phyloP scores from a whole-genome alignment of 208 protist species.

The Crithidia mellificae region DNA sequence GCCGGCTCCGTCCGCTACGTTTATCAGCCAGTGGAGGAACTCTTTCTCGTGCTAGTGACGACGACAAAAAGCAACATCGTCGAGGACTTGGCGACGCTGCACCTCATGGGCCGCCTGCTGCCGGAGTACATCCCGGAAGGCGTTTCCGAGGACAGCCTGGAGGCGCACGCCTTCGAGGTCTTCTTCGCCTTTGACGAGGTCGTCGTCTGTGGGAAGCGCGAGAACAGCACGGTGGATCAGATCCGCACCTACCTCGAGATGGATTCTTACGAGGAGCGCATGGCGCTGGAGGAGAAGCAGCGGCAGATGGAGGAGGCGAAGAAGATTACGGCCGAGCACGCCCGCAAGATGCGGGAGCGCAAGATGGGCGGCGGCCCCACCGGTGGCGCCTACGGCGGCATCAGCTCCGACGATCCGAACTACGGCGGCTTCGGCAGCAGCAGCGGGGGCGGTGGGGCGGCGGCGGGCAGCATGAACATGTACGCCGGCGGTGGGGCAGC shows the following conservation, averaged over 20 bases:
- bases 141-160: slow-evolving; percentile 79
- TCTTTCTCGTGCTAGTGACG: slow-evolving; percentile 95
- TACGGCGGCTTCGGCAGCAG: slow-evolving; percentile 43
- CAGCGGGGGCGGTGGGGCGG: slow-evolving; percentile 14
- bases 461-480: slow-evolving; percentile 20
- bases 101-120: slow-evolving; percentile 91
- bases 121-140: slow-evolving; percentile 85
- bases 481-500: slow-evolving; percentile 12
- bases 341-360: slow-evolving; percentile 80
- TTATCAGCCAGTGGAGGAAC: slow-evolving; percentile 97
- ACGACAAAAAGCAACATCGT: slow-evolving; percentile 97
- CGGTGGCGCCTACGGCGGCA: slow-evolving; percentile 72
- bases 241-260: slow-evolving; percentile 96
- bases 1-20: slow-evolving; percentile 97
- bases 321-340: slow-evolving; percentile 84
- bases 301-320: slow-evolving; percentile 91
- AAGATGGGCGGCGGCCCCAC: slow-evolving; percentile 35
- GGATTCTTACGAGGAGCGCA: slow-evolving; percentile 96
- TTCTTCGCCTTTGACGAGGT: slow-evolving; percentile 98
- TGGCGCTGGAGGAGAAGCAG: slow-evolving; percentile 74
- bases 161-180: slow-evolving; percentile 90
- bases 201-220: slow-evolving; percentile 93
- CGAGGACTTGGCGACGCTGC: slow-evolving; percentile 97
- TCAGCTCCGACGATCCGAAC: slow-evolving; percentile 62
- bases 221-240: slow-evolving; percentile 93